A percentile compares a stretch with the other conserved stretches of the same genome.
These are phyloP conservation scores for Pythium guiyangense DNA, from an alignment of 352 stramenopile species.

Conservation along the genomic window DNA sequence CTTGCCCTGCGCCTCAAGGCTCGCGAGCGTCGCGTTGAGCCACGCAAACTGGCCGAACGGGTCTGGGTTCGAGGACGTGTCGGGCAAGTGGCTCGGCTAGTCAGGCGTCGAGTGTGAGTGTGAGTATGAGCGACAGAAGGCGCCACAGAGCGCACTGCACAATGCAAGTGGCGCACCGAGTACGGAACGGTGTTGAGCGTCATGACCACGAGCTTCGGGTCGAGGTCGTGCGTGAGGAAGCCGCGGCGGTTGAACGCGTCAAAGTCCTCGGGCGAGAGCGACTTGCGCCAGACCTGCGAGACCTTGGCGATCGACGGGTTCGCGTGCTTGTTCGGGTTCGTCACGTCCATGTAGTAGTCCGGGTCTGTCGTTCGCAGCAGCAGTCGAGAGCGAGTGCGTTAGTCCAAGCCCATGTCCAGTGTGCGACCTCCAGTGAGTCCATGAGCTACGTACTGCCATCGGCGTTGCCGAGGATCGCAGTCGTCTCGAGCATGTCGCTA, in stretches of 20 bases:
- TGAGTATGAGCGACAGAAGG: too few relatives aligned
- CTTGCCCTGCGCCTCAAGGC: slow-evolving; percentile 32
- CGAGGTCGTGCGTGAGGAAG: slow-evolving; percentile 60
- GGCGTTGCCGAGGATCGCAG: slow-evolving; percentile 77
- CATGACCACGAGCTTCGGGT: slow-evolving; percentile 59
- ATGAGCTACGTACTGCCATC: slow-evolving; percentile 44
- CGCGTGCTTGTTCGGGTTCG: slow-evolving; percentile 34
- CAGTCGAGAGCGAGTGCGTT: too few relatives aligned
- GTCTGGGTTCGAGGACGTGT: slow-evolving; percentile 64
- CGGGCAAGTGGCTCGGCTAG: slow-evolving; percentile 69
- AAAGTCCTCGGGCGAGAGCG: slow-evolving; percentile 48
- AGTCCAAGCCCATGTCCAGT: too few relatives aligned
- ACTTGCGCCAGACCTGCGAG: slow-evolving; percentile 40
- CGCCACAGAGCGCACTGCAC: too few relatives aligned
- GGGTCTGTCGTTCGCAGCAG: slow-evolving; percentile 24
- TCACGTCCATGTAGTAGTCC: slow-evolving; percentile 78
- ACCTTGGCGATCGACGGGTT: slow-evolving; percentile 64
- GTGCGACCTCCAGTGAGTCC: background rate
- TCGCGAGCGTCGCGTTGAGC: slow-evolving; percentile 72
- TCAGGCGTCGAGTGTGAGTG: background rate
- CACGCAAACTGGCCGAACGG: slow-evolving; percentile 89
- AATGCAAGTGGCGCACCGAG: slow-evolving; percentile 35
- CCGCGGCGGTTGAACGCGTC: slow-evolving; percentile 49
- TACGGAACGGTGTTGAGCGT: slow-evolving; percentile 83
- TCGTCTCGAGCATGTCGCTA: slow-evolving; percentile 35